Evolutionary conservation across 2,329 filamentous ascomycete species (phyloP).

Genomic region (Teratosphaeria destructans): DNA sequence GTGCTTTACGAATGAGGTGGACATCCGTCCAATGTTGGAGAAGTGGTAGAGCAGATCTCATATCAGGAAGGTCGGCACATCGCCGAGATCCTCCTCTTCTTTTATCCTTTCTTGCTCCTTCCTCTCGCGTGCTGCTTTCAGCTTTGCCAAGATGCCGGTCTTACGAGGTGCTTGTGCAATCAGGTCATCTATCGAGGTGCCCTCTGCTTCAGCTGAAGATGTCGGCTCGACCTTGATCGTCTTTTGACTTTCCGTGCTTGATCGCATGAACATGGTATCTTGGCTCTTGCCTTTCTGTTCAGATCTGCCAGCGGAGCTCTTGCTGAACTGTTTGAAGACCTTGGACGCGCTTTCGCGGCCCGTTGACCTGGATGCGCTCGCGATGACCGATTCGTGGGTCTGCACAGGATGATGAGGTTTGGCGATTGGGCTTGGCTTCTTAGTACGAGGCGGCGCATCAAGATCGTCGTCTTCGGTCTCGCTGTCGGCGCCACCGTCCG

Average conservation of each 20-base stretch:
- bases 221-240: not conserved
- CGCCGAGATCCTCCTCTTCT: conserved; percentile 18
- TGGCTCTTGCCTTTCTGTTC: conserved; percentile 1
- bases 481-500: not conserved
- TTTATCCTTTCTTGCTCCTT: conserved; percentile 16
- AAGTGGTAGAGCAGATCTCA: conserved; percentile 53
- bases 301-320: not conserved
- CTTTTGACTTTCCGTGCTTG: not conserved
- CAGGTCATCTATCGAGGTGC: not conserved
- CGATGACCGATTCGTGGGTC: not conserved
- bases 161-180: not conserved
- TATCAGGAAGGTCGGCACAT: conserved; percentile 36
- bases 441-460: not conserved
- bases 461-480: conserved; percentile 3
- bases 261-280: not conserved
- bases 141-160: conserved; percentile 13
- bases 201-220: not conserved
- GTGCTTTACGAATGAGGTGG: conserved; percentile 72
- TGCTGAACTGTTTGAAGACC: conserved; percentile 12
- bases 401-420: not conserved
- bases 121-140: conserved; percentile 21
- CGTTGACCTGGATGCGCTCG: not conserved
- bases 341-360: not conserved
- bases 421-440: not conserved
- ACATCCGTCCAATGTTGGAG: conserved; percentile 70